Conservation (phyloP, 1,139 yeast species). For the Kodamaea derodonti region DNA sequence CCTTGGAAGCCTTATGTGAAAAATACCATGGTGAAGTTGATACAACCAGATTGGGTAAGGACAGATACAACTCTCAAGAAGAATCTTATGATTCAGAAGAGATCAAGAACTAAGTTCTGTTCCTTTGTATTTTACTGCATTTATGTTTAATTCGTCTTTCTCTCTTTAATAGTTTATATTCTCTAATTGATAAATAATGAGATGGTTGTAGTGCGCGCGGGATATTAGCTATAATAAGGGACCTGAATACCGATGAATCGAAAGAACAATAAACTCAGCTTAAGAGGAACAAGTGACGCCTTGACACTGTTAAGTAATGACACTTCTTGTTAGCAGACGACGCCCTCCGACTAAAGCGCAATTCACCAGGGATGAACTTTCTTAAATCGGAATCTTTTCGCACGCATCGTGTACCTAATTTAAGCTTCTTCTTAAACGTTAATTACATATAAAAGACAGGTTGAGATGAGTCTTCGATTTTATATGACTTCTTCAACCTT, state of each 20-base stretch:
- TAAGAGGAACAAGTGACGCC: no score
- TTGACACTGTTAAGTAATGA: no score
- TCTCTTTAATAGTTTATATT: constrained; percentile 1
- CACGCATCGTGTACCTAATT: neutral
- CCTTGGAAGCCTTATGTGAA: constrained; percentile 77
- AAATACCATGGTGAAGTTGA: constrained; percentile 75
- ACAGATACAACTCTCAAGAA: constrained; percentile 15
- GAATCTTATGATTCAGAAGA: constrained; percentile 17
- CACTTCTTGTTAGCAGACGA: no score
- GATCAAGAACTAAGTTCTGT: constrained; percentile 6
- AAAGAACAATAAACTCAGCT: no score
- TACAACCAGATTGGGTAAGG: constrained; percentile 26
- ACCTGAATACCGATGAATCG: no score
- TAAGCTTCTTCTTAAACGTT: no score
- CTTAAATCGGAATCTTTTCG: neutral
- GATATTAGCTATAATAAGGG: no score
- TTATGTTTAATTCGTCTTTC: neutral
- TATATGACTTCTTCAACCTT: constrained; percentile 12
- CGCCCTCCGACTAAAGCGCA: neutral
- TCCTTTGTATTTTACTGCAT: neutral
- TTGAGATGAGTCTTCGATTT: constrained; percentile 7
- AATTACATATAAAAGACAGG: no score
- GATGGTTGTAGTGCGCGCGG: no score
- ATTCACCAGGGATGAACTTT: neutral
- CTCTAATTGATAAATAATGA: neutral